phyloP scores from a whole-genome alignment of 2,329 filamentous ascomycete genomes.

The Apiospora phragmitis region DNA sequence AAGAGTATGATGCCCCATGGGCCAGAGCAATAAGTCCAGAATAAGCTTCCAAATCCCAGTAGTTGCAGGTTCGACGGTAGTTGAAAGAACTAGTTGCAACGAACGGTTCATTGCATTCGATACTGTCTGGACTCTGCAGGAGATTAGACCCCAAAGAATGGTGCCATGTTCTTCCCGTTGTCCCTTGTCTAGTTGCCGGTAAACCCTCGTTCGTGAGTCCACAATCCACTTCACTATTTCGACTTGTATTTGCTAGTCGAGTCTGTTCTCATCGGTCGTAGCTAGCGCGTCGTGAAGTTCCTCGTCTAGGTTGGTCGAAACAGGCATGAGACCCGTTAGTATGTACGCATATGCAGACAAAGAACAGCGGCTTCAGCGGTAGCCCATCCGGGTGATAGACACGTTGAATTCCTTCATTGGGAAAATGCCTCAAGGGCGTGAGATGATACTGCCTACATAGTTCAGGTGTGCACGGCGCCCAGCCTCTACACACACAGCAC shows the following conservation, averaged over 20 bases:
- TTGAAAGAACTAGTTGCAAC: not conserved
- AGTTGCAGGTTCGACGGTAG: not conserved
- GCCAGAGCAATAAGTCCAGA: not conserved
- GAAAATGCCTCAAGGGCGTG: not conserved
- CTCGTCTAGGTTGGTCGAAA: not conserved
- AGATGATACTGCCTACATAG: not conserved
- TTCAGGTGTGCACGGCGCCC: not conserved
- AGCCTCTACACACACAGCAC: not conserved
- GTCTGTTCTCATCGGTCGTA: not conserved
- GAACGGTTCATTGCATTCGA: not conserved
- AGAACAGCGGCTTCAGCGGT: not conserved
- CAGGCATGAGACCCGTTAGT: conserved; percentile 8
- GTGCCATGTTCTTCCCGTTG: not conserved
- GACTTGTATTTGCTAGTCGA: not conserved
- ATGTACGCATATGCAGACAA: not conserved
- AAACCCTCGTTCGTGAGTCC: not conserved
- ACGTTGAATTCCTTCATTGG: not conserved
- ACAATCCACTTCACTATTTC: not conserved
- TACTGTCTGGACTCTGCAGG: not conserved
- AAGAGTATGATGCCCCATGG: not conserved
- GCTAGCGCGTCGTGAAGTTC: not conserved
- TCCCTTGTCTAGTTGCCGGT: not conserved
- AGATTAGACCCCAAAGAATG: not conserved
- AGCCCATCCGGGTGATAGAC: conserved; percentile 1
- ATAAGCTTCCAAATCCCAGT: conserved; percentile 2